Evolutionary conservation across 1,139 yeast species (phyloP).

Genomic region (Suhomyces coccinellae): DNA sequence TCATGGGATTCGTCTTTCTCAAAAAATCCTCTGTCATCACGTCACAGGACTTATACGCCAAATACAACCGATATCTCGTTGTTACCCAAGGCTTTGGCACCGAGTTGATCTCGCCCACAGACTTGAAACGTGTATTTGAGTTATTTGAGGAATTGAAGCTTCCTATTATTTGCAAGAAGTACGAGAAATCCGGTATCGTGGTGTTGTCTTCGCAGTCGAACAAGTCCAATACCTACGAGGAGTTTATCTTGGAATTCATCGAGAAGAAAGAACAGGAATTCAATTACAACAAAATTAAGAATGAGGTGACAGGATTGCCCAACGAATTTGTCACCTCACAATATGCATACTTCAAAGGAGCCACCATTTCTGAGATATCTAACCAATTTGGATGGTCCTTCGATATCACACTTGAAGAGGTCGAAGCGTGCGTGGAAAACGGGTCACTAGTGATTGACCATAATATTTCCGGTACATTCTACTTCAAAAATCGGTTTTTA

Average conservation of each 20-base stretch:
- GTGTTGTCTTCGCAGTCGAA: slow-evolving; percentile 31
- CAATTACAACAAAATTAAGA: slow-evolving; percentile 26
- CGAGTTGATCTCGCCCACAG: slow-evolving; percentile 33
- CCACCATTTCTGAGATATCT: slow-evolving; percentile 40
- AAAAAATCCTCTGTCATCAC: slow-evolving; percentile 42
- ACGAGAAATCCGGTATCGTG: slow-evolving; percentile 37
- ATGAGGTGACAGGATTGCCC: slow-evolving; percentile 21
- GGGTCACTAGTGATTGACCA: slow-evolving; percentile 70
- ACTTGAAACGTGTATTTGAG: slow-evolving; percentile 34
- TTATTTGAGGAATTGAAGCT: slow-evolving; percentile 32
- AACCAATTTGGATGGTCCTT: slow-evolving; percentile 60
- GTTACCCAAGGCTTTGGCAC: slow-evolving; percentile 45
- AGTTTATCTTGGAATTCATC: slow-evolving; percentile 28
- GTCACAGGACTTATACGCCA: slow-evolving; percentile 44
- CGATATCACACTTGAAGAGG: slow-evolving; percentile 66
- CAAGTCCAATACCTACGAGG: slow-evolving; percentile 23
- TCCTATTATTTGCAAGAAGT: slow-evolving; percentile 34
- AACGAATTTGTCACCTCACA: slow-evolving; percentile 28
- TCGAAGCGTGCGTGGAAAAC: slow-evolving; percentile 56
- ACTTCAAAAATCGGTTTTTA: slow-evolving; percentile 35
- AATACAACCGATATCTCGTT: slow-evolving; percentile 41
- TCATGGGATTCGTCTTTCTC: slow-evolving; percentile 34
- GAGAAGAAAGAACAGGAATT: slow-evolving; percentile 28
- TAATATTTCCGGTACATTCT: slow-evolving; percentile 58
- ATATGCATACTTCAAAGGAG: slow-evolving; percentile 32